Percentiles rank a stretch among this genome's conserved stretches.
Conservation (phyloP, 805 yeast genomes). For the Sugiyamaella qingdaonensis region DNA sequence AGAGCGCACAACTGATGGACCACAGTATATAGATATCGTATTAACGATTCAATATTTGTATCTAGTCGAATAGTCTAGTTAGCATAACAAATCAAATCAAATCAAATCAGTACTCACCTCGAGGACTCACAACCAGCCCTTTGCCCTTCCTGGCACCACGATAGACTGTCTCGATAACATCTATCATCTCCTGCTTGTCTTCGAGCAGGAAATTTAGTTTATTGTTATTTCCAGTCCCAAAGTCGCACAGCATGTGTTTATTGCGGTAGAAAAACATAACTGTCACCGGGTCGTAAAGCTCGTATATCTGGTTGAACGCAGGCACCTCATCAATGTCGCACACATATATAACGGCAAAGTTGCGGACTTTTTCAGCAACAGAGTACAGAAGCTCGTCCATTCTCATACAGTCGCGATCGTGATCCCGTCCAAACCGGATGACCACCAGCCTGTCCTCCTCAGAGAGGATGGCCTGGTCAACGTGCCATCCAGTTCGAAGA, state of each 20-base stretch:
- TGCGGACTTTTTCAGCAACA: conserved; percentile 76
- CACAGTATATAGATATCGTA: too few species aligned
- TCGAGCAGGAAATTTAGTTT: conserved; percentile 77
- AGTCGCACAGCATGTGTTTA: conserved; percentile 96
- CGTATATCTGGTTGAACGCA: conserved; percentile 88
- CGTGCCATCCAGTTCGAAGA: conserved; percentile 88
- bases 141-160: conserved; percentile 91
- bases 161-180: conserved; percentile 82
- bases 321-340: conserved; percentile 88
- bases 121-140: conserved; percentile 84
- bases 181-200: conserved; percentile 85
- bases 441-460: conserved; percentile 88
- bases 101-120: conserved; percentile 25
- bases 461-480: conserved; percentile 87
- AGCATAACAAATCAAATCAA: background rate
- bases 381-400: conserved; percentile 85
- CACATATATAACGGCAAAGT: conserved; percentile 82
- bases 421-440: conserved; percentile 80
- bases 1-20: too few species aligned
- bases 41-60: conserved; percentile 19
- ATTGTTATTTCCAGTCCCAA: conserved; percentile 97
- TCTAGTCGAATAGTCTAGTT: conserved; percentile 23
- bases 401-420: conserved; percentile 71
- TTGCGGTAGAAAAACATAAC: conserved; percentile 91
- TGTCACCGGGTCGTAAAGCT: conserved; percentile 82